A percentile compares a stretch with the other conserved stretches of the same genome.
phyloP scores from a whole-genome alignment of 306 rosid species.

The Medicago lupulina region DNA sequence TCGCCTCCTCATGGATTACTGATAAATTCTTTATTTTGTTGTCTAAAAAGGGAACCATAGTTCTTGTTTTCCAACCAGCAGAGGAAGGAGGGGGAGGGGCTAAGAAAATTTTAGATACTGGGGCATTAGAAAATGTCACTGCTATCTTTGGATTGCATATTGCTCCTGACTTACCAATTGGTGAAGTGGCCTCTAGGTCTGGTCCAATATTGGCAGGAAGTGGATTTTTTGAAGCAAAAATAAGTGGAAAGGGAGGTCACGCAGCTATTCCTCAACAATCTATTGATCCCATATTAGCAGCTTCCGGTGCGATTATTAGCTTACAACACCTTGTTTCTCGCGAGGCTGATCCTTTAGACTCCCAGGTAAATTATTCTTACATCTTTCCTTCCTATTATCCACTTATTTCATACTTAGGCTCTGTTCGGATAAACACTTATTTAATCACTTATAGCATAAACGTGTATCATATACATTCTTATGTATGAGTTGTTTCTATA shows the following conservation, averaged over 20 bases:
- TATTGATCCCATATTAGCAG: conserved; percentile 86
- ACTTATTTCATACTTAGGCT: background rate
- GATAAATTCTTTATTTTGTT: conserved; percentile 21
- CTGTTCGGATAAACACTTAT: background rate
- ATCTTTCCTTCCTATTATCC: background rate
- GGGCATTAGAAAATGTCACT: conserved; percentile 69
- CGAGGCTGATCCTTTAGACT: conserved; percentile 87
- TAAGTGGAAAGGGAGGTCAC: conserved; percentile 89
- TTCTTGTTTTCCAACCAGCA: conserved; percentile 96
- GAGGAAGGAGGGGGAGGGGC: conserved; percentile 96
- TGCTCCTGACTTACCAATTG: conserved; percentile 50
- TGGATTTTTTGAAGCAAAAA: conserved; percentile 81
- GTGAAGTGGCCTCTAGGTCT: conserved; percentile 64
- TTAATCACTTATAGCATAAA: background rate
- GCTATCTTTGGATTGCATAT: conserved; percentile 88
- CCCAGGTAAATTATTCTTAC: conserved; percentile 56
- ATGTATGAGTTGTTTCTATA: too few species aligned
- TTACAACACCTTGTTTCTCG: conserved; percentile 88
- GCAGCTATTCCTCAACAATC: conserved; percentile 90
- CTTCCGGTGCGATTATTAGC: conserved; percentile 82
- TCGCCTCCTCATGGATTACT: conserved; percentile 23
- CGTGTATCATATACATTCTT: background rate
- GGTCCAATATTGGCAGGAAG: conserved; percentile 77
- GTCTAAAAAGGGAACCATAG: conserved; percentile 72
- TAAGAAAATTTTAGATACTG: conserved; percentile 60